Conservation (phyloP, 495 filamentous ascomycete genomes). For the Neurospora hispaniola region DNA sequence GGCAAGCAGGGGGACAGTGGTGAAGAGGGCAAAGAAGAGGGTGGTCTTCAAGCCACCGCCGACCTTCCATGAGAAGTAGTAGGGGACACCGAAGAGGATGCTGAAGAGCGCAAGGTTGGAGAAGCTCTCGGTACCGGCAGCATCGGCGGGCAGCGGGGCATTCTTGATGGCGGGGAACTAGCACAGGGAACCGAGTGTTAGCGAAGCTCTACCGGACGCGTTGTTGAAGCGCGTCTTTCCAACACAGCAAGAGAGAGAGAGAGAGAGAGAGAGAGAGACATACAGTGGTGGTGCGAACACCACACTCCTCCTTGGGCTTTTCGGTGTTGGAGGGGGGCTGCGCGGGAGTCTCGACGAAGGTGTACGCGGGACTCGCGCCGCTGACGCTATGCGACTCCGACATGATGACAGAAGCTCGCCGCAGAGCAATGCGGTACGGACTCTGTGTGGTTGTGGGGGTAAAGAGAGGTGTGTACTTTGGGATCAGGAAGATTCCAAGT, state of each 20-base stretch:
- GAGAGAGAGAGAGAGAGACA: conserved; percentile 11
- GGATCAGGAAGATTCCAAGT: conserved; percentile 1
- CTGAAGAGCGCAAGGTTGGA: conserved; percentile 52
- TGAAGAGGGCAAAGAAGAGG: conserved; percentile 58
- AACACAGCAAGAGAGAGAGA: neutral
- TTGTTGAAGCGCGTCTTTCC: conserved; percentile 2
- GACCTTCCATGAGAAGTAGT: conserved; percentile 55
- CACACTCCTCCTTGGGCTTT: conserved; percentile 51
- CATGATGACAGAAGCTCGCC: conserved; percentile 24
- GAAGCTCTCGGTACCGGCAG: conserved; percentile 57
- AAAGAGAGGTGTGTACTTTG: conserved; percentile 2
- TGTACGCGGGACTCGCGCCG: conserved; percentile 48
- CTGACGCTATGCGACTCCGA: conserved; percentile 36
- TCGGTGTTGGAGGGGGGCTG: conserved; percentile 45
- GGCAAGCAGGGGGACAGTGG: conserved; percentile 55
- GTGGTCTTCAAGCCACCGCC: conserved; percentile 62
- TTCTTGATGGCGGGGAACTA: conserved; percentile 74
- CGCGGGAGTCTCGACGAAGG: conserved; percentile 70
- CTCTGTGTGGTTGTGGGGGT: neutral
- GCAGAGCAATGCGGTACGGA: conserved; percentile 10
- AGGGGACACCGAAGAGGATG: conserved; percentile 50
- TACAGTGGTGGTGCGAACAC: conserved; percentile 65
- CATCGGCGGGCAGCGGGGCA: conserved; percentile 71
- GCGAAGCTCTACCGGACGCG: conserved; percentile 5
- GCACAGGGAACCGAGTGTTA: conserved; percentile 4